A percentile compares a stretch with the other conserved stretches of the same genome.
phyloP scores from a whole-genome alignment of 202 grass and related monocot species.

The Eragrostis tef region DNA sequence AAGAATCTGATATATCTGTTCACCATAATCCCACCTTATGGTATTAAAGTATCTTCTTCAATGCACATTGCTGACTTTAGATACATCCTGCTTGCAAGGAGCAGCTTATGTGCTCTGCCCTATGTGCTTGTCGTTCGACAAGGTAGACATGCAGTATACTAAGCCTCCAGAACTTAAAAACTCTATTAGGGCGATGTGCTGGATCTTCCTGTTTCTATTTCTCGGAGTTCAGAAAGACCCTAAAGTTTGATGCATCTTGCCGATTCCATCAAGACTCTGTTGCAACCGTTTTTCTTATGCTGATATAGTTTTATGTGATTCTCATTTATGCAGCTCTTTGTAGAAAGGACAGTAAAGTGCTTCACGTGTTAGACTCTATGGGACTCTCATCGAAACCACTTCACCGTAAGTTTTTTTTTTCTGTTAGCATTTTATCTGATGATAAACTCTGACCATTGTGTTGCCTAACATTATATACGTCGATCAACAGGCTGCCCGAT shows the following conservation, averaged over 20 bases:
- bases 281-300: not conserved
- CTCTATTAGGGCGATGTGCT: not conserved
- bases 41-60: no score
- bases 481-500: conserved; percentile 66
- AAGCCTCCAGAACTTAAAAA: not conserved
- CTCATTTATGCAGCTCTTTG: conserved; percentile 65
- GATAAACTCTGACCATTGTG: not conserved
- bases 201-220: not conserved
- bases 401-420: conserved; percentile 64
- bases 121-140: not conserved
- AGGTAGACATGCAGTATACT: not conserved
- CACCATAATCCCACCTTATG: not conserved
- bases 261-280: not conserved
- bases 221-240: not conserved
- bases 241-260: not conserved
- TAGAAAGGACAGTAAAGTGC: conserved; percentile 62
- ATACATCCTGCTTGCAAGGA: not conserved
- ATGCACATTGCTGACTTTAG: not conserved
- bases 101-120: not conserved
- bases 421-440: not conserved
- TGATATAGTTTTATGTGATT: conserved; percentile 38
- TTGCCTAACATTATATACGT: conserved; percentile 14
- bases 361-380: conserved; percentile 46
- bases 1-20: not conserved
- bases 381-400: conserved; percentile 58